These are phyloP conservation scores for Gossypium arboreum DNA, from an alignment of 345 rosid genomes.

Conservation along the genomic window DNA sequence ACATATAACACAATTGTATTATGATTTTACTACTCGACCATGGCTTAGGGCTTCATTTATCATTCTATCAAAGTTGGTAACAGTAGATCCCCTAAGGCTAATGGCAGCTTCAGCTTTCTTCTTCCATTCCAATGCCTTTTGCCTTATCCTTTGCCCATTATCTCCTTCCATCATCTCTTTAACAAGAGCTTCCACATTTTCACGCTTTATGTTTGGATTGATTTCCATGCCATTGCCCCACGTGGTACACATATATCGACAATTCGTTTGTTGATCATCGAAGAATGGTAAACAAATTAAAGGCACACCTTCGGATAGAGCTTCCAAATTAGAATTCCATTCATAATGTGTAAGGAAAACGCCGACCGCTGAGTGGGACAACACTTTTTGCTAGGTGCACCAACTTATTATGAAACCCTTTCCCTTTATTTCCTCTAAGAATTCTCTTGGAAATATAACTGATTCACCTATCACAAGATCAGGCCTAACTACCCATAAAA, in stretches of 20 bases:
- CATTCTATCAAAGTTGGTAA: neutral
- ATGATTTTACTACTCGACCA: neutral
- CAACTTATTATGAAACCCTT: slow-evolving; percentile 18
- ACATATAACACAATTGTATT: no score
- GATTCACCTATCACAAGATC: slow-evolving; percentile 11
- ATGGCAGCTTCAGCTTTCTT: slow-evolving; percentile 2
- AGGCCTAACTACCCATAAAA: slow-evolving; percentile 18
- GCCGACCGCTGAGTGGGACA: slow-evolving; percentile 23
- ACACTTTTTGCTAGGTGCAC: slow-evolving; percentile 29
- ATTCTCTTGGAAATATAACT: slow-evolving; percentile 14
- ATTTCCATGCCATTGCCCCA: slow-evolving; percentile 27
- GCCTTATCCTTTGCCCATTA: neutral
- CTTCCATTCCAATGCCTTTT: slow-evolving; percentile 20
- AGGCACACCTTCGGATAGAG: neutral
- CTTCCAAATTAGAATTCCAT: slow-evolving; percentile 33
- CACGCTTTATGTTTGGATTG: slow-evolving; percentile 14
- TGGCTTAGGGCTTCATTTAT: neutral
- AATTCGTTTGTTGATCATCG: slow-evolving; percentile 22
- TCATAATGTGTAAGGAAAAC: slow-evolving; percentile 35
- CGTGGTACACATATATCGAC: slow-evolving; percentile 19
- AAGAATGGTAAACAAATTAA: slow-evolving; percentile 24
- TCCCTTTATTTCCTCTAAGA: slow-evolving; percentile 11
- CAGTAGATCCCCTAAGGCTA: neutral
- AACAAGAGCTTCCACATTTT: neutral
- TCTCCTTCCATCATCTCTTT: slow-evolving; percentile 19